These are phyloP conservation scores for Euphorbia schlechtendalii DNA, from an alignment of 441 rosid genomes.

Conservation along the genomic window DNA sequence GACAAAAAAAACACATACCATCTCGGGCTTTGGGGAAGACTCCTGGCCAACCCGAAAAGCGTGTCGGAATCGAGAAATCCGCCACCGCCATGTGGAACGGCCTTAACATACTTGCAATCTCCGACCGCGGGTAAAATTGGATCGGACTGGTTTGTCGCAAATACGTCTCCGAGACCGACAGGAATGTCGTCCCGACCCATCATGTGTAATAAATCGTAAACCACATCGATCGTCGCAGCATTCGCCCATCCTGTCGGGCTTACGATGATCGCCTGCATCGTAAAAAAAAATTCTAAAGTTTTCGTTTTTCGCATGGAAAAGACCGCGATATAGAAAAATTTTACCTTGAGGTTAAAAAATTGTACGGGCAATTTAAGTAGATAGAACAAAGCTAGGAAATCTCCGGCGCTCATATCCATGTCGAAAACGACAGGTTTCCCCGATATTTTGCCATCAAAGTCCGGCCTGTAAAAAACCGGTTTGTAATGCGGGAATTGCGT, in stretches of 20 bases:
- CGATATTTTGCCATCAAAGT: slow-evolving; percentile 31
- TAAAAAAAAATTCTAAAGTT: background rate
- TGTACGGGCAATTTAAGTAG: slow-evolving; percentile 77
- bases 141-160: slow-evolving; percentile 61
- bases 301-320: background rate
- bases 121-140: slow-evolving; percentile 42
- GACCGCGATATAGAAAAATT: background rate
- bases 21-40: slow-evolving; percentile 72
- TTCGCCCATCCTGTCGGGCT: slow-evolving; percentile 94
- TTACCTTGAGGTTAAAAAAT: slow-evolving; percentile 64
- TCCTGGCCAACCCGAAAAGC: slow-evolving; percentile 76
- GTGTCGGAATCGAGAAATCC: slow-evolving; percentile 84
- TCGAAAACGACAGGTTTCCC: slow-evolving; percentile 81
- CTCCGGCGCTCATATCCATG: slow-evolving; percentile 98
- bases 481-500: slow-evolving; percentile 62
- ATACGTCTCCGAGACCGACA: slow-evolving; percentile 64
- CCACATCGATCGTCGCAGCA: slow-evolving; percentile 76
- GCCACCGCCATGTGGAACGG: slow-evolving; percentile 75
- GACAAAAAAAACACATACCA: slow-evolving; percentile 46
- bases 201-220: slow-evolving; percentile 90
- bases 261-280: slow-evolving; percentile 64
- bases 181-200: slow-evolving; percentile 96
- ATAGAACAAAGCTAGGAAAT: slow-evolving; percentile 71
- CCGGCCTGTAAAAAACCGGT: slow-evolving; percentile 47
- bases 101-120: slow-evolving; percentile 64